These are phyloP conservation scores for Aspergillus sp. DNA, from an alignment of 2,329 filamentous ascomycete species.

Conservation along the genomic window DNA sequence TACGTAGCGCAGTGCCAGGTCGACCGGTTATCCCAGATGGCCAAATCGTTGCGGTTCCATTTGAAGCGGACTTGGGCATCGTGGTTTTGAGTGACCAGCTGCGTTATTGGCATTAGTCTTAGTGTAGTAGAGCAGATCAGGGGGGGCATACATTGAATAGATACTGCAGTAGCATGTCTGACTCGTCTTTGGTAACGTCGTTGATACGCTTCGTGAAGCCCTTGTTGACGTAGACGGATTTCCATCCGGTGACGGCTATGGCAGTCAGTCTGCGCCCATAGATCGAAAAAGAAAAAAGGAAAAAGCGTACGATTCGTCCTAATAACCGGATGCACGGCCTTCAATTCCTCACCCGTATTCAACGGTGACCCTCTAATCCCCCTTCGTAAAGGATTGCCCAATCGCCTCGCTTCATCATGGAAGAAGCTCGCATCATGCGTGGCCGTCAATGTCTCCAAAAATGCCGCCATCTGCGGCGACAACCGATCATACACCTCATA, in stretches of 20 bases:
- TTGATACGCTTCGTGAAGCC: conserved; percentile 37
- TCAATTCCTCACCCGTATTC: conserved; percentile 47
- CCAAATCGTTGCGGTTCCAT: conserved; percentile 44
- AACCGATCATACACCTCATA: conserved; percentile 60
- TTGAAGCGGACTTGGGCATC: conserved; percentile 44
- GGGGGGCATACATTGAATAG: conserved; percentile 27
- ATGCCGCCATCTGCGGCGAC: conserved; percentile 46
- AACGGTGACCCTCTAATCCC: conserved; percentile 46
- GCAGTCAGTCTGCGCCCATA: background rate
- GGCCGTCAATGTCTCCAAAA: conserved; percentile 52
- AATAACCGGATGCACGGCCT: conserved; percentile 48
- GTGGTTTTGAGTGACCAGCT: conserved; percentile 39
- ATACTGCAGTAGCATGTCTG: conserved; percentile 35
- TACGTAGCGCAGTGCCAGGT: conserved; percentile 39
- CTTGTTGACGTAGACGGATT: conserved; percentile 45
- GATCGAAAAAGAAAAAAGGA: background rate
- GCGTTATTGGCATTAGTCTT: background rate
- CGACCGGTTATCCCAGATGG: conserved; percentile 17
- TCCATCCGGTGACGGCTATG: conserved; percentile 52
- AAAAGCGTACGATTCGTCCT: conserved; percentile 44
- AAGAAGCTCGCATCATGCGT: conserved; percentile 48
- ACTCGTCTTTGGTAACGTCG: conserved; percentile 39
- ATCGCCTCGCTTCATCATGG: conserved; percentile 35
- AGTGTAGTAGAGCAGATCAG: background rate
- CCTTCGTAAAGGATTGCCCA: conserved; percentile 29